Evolutionary conservation across 352 stramenopile genomes (phyloP).

Genomic region (Thalassiosira mediterranea): DNA sequence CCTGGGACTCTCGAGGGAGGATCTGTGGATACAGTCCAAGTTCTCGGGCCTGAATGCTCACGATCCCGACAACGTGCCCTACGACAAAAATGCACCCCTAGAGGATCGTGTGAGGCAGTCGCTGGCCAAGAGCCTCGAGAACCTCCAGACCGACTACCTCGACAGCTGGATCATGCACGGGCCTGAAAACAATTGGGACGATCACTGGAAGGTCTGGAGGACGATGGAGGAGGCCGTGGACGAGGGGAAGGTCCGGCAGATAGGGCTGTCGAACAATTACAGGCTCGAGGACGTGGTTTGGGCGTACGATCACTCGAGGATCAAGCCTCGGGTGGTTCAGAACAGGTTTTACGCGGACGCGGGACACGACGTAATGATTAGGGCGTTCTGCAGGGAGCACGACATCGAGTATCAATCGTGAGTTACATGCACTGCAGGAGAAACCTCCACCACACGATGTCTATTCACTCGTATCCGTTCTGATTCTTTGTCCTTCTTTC

Average conservation of each 20-base stretch:
- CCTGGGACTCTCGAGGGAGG: slow-evolving; percentile 59
- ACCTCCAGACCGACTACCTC: slow-evolving; percentile 81
- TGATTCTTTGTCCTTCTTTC: slow-evolving; percentile 32
- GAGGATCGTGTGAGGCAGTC: slow-evolving; percentile 71
- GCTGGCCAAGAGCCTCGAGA: slow-evolving; percentile 69
- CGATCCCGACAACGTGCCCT: slow-evolving; percentile 78
- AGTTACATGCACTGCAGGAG: slow-evolving; percentile 18
- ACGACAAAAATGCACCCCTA: slow-evolving; percentile 65
- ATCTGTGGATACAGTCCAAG: slow-evolving; percentile 85
- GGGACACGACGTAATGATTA: slow-evolving; percentile 77
- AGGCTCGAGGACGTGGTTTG: slow-evolving; percentile 60
- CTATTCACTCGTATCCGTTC: too few relatives aligned
- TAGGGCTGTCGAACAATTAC: slow-evolving; percentile 84
- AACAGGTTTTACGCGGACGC: slow-evolving; percentile 83
- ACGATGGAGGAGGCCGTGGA: slow-evolving; percentile 77
- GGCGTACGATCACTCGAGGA: slow-evolving; percentile 69
- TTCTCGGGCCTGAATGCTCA: slow-evolving; percentile 78
- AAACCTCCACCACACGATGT: too few relatives aligned
- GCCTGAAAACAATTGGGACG: slow-evolving; percentile 65
- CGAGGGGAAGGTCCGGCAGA: slow-evolving; percentile 60
- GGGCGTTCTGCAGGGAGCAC: slow-evolving; percentile 77
- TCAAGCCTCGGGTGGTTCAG: slow-evolving; percentile 80
- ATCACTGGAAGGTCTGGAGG: slow-evolving; percentile 79
- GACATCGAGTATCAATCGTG: slow-evolving; percentile 72
- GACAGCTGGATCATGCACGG: slow-evolving; percentile 84